Evolutionary conservation across 2,329 filamentous ascomycete species (phyloP).

Genomic region (Emmonsia crescens): DNA sequence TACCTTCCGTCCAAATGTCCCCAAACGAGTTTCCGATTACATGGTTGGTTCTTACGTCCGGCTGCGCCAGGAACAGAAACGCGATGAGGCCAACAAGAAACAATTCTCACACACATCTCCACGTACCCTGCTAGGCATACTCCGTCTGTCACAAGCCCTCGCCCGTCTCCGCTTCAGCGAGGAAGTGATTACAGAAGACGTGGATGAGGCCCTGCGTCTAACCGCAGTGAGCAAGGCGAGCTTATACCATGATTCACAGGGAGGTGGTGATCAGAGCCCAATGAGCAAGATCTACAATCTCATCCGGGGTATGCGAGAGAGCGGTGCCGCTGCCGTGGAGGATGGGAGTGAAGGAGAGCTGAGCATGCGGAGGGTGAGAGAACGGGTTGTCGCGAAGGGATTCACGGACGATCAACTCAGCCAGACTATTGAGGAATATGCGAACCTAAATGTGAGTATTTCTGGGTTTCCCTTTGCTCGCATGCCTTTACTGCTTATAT

Average conservation of each 20-base stretch:
- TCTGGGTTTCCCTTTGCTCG: neutral
- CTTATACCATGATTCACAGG: conserved; percentile 59
- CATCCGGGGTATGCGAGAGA: conserved; percentile 76
- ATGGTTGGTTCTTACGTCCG: conserved; percentile 95
- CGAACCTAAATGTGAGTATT: conserved; percentile 70
- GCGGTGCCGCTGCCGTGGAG: conserved; percentile 67
- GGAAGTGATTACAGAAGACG: conserved; percentile 78
- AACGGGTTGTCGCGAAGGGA: conserved; percentile 87
- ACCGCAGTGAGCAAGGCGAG: conserved; percentile 90
- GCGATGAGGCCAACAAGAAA: conserved; percentile 80
- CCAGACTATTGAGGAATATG: conserved; percentile 79
- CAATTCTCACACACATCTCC: conserved; percentile 91
- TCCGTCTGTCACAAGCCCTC: conserved; percentile 87
- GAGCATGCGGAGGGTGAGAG: conserved; percentile 77
- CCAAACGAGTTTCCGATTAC: conserved; percentile 81
- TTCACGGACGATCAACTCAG: conserved; percentile 93
- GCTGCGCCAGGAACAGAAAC: conserved; percentile 82
- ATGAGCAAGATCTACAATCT: conserved; percentile 91
- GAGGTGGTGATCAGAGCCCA: conserved; percentile 61
- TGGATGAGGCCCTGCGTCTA: conserved; percentile 85
- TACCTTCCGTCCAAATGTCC: conserved; percentile 76
- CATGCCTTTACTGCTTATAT: no score
- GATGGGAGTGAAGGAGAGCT: conserved; percentile 65
- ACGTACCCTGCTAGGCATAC: conserved; percentile 81
- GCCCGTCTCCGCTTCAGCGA: conserved; percentile 83